phyloP scores from a whole-genome alignment of 352 stramenopile species.

The Phytophthora quininea region DNA sequence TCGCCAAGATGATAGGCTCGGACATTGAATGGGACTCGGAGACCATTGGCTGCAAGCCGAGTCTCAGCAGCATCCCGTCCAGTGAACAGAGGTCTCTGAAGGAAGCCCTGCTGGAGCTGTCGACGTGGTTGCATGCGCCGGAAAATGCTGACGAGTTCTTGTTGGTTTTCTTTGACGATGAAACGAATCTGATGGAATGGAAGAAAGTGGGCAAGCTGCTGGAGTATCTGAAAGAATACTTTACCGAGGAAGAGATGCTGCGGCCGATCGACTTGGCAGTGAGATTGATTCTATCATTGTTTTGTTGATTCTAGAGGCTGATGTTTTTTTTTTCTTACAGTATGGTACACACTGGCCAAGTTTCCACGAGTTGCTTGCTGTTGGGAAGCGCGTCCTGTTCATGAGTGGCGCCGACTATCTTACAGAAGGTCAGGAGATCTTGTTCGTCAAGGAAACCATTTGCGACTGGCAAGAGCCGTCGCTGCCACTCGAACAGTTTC shows the following conservation, averaged over 20 bases:
- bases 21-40: slow-evolving; percentile 62
- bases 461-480: slow-evolving; percentile 81
- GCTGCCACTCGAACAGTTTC: slow-evolving; percentile 66
- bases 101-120: slow-evolving; percentile 62
- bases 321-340: slow-evolving; percentile 21
- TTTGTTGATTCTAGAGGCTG: slow-evolving; percentile 6
- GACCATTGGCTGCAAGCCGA: slow-evolving; percentile 79
- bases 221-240: slow-evolving; percentile 69
- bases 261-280: slow-evolving; percentile 65
- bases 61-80: slow-evolving; percentile 76
- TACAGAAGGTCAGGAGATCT: slow-evolving; percentile 56
- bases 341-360: slow-evolving; percentile 59
- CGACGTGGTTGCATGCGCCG: slow-evolving; percentile 61
- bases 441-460: slow-evolving; percentile 81
- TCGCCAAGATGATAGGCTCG: slow-evolving; percentile 42
- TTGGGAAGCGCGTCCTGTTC: slow-evolving; percentile 78
- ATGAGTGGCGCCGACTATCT: slow-evolving; percentile 82
- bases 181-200: slow-evolving; percentile 74
- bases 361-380: slow-evolving; percentile 63
- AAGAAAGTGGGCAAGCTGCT: slow-evolving; percentile 78
- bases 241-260: slow-evolving; percentile 66
- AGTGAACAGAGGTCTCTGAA: slow-evolving; percentile 61
- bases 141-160: slow-evolving; percentile 73
- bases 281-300: slow-evolving; percentile 10
- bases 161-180: slow-evolving; percentile 87